Conservation (phyloP, 768 basidiomycete species). For the Pleurotus platypus region DNA sequence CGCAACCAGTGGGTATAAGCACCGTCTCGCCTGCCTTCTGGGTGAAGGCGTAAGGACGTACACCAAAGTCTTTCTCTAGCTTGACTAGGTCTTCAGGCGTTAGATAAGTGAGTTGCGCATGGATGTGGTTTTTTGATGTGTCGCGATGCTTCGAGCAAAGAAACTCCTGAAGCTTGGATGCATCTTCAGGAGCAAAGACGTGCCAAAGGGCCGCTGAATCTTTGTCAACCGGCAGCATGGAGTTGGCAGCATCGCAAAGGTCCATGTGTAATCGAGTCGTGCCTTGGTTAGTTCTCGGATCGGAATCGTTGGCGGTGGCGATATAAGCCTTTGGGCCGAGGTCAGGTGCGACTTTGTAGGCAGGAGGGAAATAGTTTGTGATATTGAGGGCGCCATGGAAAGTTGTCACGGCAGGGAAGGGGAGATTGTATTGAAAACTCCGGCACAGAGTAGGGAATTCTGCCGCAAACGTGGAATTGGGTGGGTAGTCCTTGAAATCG, state of each 20-base stretch:
- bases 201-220: not conserved
- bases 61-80: not conserved
- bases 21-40: not conserved
- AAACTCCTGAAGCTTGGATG: not conserved
- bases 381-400: not conserved
- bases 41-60: not conserved
- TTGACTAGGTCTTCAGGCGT: not conserved
- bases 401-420: not conserved
- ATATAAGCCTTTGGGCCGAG: slow-evolving; percentile 5
- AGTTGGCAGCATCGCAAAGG: not conserved
- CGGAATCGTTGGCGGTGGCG: not conserved
- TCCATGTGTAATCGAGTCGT: slow-evolving; percentile 3
- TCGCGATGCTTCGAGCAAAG: not conserved
- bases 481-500: not conserved
- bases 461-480: not conserved
- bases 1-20: not conserved
- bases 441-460: not conserved
- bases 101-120: not conserved
- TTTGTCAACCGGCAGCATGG: not conserved
- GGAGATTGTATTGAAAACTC: not conserved
- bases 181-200: not conserved
- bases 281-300: not conserved
- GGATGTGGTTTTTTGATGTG: not conserved
- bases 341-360: not conserved
- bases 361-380: not conserved